These are phyloP conservation scores for Raffaelea arxii DNA, from an alignment of 2,329 filamentous ascomycete genomes.

Conservation along the genomic window DNA sequence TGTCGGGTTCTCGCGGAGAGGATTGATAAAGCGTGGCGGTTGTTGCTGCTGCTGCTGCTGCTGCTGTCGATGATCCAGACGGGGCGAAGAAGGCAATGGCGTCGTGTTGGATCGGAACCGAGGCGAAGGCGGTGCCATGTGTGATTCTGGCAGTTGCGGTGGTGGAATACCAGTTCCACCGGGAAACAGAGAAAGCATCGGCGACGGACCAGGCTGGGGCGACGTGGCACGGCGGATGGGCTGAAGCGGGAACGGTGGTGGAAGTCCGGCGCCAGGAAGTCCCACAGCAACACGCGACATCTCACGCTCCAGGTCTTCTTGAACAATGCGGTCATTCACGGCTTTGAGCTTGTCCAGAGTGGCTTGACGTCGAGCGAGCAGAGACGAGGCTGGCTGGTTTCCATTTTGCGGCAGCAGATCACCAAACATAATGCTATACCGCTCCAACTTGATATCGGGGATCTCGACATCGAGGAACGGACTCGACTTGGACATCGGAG, in stretches of 20 bases:
- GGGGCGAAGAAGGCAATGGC: not conserved
- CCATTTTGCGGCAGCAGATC: conserved; percentile 46
- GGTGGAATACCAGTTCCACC: conserved; percentile 2
- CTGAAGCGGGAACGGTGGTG: too few species aligned
- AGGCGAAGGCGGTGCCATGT: conserved; percentile 21
- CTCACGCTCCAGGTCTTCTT: conserved; percentile 20
- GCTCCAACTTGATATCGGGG: conserved; percentile 69
- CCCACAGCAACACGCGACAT: conserved; percentile 1
- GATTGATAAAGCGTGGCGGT: conserved; percentile 4
- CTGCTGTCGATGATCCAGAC: not conserved
- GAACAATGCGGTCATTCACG: conserved; percentile 33
- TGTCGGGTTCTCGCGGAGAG: conserved; percentile 13
- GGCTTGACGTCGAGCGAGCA: conserved; percentile 49
- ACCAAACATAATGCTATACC: conserved; percentile 92
- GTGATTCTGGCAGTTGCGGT: conserved; percentile 12
- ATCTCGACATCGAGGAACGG: conserved; percentile 66
- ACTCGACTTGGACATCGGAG: conserved; percentile 11
- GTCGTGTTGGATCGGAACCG: conserved; percentile 45
- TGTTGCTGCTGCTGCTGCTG: not conserved
- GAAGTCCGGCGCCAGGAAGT: too few species aligned
- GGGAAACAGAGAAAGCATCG: conserved; percentile 36
- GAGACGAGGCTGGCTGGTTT: conserved; percentile 22
- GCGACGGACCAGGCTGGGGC: conserved; percentile 34
- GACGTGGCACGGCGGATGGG: conserved; percentile 37
- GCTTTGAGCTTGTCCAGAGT: conserved; percentile 48